Evolutionary conservation across 75 land plant genomes (phyloP).

Genomic region (Picea glauca): DNA sequence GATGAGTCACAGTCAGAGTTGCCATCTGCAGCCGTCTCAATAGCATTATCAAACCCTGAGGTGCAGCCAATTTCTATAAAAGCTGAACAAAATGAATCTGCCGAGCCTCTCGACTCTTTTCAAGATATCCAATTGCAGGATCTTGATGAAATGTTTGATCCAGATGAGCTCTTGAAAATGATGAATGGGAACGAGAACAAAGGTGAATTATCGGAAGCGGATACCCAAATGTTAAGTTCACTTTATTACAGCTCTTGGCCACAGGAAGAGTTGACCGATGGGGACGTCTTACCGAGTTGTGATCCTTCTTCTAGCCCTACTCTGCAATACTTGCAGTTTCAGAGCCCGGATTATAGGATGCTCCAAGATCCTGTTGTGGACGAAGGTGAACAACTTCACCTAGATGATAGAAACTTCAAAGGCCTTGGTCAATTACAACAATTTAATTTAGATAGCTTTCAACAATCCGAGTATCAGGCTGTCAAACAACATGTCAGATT

Average conservation of each 20-base stretch:
- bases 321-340: not conserved
- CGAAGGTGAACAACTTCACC: not conserved
- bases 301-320: not conserved
- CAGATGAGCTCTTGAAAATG: conserved; percentile 5
- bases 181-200: not conserved
- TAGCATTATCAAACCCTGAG: not conserved
- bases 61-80: not conserved
- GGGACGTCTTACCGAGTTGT: not conserved
- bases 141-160: conserved; percentile 7
- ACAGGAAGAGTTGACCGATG: not conserved
- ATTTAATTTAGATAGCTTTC: not conserved
- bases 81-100: not conserved
- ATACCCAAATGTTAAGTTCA: not conserved
- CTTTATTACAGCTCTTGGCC: not conserved
- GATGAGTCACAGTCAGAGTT: not conserved
- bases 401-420: not conserved
- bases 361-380: not conserved
- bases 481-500: not conserved
- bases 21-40: not conserved
- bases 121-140: not conserved
- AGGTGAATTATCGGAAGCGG: not conserved
- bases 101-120: not conserved
- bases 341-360: not conserved
- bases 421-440: not conserved
- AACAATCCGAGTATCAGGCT: not conserved